phyloP scores from a whole-genome alignment of 495 filamentous ascomycete species.

The Xylaria longipes region DNA sequence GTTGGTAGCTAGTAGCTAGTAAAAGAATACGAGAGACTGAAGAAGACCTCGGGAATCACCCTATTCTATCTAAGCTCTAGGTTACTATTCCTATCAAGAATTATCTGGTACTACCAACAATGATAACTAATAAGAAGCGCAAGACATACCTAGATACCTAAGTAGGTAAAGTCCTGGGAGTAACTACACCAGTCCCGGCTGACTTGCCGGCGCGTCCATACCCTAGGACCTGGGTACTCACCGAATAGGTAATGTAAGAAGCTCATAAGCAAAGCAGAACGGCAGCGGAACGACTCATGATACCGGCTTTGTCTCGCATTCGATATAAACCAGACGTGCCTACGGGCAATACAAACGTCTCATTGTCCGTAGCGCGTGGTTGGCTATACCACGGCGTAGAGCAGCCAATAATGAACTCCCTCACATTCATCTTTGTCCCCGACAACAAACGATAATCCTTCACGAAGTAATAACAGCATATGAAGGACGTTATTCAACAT shows the following conservation, averaged over 20 bases:
- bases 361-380: not conserved
- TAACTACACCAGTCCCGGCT: too few relatives aligned
- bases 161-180: not conserved
- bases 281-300: not conserved
- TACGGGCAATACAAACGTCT: not conserved
- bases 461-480: not conserved
- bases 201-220: too few relatives aligned
- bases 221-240: too few relatives aligned
- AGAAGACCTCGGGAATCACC: not conserved
- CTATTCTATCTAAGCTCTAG: not conserved
- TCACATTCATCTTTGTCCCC: not conserved
- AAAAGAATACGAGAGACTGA: not conserved
- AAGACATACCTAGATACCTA: not conserved
- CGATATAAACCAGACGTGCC: not conserved
- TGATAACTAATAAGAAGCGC: not conserved
- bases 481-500: not conserved
- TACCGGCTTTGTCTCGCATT: not conserved
- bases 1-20: not conserved
- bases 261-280: not conserved
- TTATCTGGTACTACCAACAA: not conserved
- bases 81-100: not conserved
- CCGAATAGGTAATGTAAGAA: too few relatives aligned
- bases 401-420: not conserved
- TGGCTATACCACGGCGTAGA: not conserved
- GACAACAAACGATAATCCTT: not conserved